Evolutionary conservation across 1,284 basidiomycete species (phyloP), one percentile per base, ranked within the genome.

Genomic region (Cutaneotrichosporon cyanovorans): DNA sequence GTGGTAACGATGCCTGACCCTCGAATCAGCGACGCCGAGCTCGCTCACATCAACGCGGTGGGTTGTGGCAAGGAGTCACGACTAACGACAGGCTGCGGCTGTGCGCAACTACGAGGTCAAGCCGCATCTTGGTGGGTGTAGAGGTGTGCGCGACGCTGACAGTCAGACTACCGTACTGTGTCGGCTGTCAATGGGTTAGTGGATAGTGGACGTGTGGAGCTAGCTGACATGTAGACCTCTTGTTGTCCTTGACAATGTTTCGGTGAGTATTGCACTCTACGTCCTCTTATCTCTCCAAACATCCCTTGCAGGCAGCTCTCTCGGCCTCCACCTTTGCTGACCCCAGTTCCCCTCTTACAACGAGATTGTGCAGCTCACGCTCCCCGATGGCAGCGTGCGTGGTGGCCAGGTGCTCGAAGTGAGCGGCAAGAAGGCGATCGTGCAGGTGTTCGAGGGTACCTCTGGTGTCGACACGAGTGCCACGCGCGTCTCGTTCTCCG

Each of bases 371-470:
- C 84, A 87, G 63, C 77, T 98, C 56, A 97, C 92, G 5, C 79
- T 99, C 16, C 93, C 95, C 7, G 95, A 99, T 72, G 95, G 95
- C 31, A 80, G 89, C 25, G 85, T 85, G 64, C 85, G 95, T 62
- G 91, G 91, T 19, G 95, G 95, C 34, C 95, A 98, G 74, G 93
- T 98, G 9, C 83, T 99, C 45, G 95, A 99, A 74, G 92, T 99
- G 33, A 87, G 88, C 63, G 95, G 95, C 46, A 93, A 91, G 79
- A 98, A 98, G 73, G 95, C 95, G 39, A 91, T 99, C 65, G 93
- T 99, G 14, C 93, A 99, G 71, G 91, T 99, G 53, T 99, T 99
- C 64, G 95, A 99, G 72, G 95, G 95, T 46, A 99, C 95, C 8
- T 83, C 91, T 5, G 95, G 95, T 41, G 88, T 98, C 48, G 95